Base-by-base conservation (phyloP, 1,139 yeast species). In the Debaryomyces subglobosus region DNA sequence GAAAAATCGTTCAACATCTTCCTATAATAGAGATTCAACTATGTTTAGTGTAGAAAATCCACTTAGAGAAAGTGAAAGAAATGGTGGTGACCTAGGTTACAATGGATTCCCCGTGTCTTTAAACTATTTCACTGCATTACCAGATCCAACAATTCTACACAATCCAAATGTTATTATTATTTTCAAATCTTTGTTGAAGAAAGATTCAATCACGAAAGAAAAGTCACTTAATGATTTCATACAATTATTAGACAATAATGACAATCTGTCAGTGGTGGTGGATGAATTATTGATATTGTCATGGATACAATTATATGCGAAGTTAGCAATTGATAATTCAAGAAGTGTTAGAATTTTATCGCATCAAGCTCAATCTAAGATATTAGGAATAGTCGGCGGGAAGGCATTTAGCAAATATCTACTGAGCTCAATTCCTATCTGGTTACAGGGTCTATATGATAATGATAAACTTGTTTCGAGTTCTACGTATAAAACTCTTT, bases 261-360 rank as follows among this genome's bases (percentile, higher is more conserved):
- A 52, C 2, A 45, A 53, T 32, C 33, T 45, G 1, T 44, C 46
- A 3, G 58, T 64, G 4, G 59, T 62, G 8, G 60, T 59, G 15
- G 79, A 82, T 52, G 85, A 86, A 42, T 56, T 80, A 50, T 77
- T 79, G 2, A 60, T 84, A 6, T 69, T 80, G 6, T 78, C 90
- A 3, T 91, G 96, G 96, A 74, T 88, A 30, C 96, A 89, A 62
- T 57, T 89, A 39, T 92, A 89, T 59, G 86, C 97, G 0, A 89
- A 90, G 59, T 68, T 91, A 37, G 78, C 94, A 4, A 75, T 86
- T 10, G 96, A 88, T 54, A 82, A 81, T 49, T 82, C 92, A 3
- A 80, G 86, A 56, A 67, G 70, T 15, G 89, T 89, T 1, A 74
- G 97, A 49, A 53, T 69, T 4, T 62, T 77, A 30, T 66, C 89